phyloP scores from a whole-genome alignment of 768 basidiomycete genomes.

The Amanita inopinata region DNA sequence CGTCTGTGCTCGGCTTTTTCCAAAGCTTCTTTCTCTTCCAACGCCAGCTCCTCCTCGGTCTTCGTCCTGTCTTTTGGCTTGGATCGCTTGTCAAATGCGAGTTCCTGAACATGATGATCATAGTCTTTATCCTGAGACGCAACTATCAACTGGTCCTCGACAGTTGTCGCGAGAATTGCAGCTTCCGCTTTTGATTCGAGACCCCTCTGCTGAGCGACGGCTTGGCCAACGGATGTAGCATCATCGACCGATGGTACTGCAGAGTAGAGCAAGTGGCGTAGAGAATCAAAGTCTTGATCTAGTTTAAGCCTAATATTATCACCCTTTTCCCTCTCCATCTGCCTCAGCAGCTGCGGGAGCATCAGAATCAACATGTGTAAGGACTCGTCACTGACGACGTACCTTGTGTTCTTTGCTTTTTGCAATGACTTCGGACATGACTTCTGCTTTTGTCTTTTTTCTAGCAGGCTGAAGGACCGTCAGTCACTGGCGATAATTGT shows the following conservation, averaged over 20 bases:
- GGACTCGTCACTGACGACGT: slow-evolving; percentile 14
- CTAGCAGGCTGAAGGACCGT: slow-evolving; percentile 46
- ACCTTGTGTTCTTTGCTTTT: slow-evolving; percentile 98
- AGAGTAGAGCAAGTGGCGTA: slow-evolving; percentile 66
- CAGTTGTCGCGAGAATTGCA: slow-evolving; percentile 14
- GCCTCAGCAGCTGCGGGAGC: slow-evolving; percentile 61
- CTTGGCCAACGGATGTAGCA: slow-evolving; percentile 25
- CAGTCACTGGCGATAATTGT: background rate
- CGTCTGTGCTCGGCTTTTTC: slow-evolving; percentile 80
- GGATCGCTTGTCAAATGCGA: slow-evolving; percentile 88
- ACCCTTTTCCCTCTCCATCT: slow-evolving; percentile 79
- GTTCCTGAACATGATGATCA: slow-evolving; percentile 84
- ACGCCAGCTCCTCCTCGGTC: slow-evolving; percentile 88
- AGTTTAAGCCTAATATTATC: slow-evolving; percentile 81
- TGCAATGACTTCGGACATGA: slow-evolving; percentile 96
- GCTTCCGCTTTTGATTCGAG: slow-evolving; percentile 14
- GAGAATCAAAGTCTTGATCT: slow-evolving; percentile 76
- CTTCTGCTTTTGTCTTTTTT: slow-evolving; percentile 90
- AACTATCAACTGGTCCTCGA: slow-evolving; percentile 12
- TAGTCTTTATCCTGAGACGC: slow-evolving; percentile 56
- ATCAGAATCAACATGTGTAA: too few species aligned
- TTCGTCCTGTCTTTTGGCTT: slow-evolving; percentile 93
- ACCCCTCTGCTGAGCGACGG: slow-evolving; percentile 7
- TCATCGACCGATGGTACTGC: slow-evolving; percentile 23
- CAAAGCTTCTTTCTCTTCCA: slow-evolving; percentile 78